phyloP scores from a whole-genome alignment of 2,329 filamentous ascomycete species.

The Coniochaeta hoffmannii region DNA sequence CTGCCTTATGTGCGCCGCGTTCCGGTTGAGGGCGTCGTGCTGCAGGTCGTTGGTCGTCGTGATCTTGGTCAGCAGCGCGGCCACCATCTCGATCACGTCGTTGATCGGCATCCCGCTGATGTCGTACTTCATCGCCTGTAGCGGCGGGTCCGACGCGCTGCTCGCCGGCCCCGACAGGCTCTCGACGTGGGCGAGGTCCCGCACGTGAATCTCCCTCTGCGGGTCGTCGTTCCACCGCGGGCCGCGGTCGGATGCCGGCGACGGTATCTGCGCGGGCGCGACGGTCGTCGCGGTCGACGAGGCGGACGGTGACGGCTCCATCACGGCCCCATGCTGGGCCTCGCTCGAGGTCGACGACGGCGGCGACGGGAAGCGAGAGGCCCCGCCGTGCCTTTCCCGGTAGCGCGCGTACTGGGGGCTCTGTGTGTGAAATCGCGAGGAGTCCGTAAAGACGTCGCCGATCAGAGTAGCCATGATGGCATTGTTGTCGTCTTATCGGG shows the following conservation, averaged over 20 bases:
- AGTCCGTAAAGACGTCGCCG: constrained; percentile 67
- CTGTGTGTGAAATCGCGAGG: constrained; percentile 55
- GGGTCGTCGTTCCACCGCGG: constrained; percentile 17
- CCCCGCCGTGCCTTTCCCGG: constrained; percentile 24
- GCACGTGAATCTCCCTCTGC: constrained; percentile 64
- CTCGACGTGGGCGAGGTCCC: constrained; percentile 85
- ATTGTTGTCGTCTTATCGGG: constrained; percentile 6
- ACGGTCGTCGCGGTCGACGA: constrained; percentile 16
- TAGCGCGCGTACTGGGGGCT: constrained; percentile 25
- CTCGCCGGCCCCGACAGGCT: constrained; percentile 68
- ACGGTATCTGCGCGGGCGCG: constrained; percentile 20
- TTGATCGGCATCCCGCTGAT: constrained; percentile 96
- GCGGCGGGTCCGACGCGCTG: constrained; percentile 38
- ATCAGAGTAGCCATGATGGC: constrained; percentile 58
- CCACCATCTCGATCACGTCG: constrained; percentile 98
- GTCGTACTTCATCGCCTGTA: constrained; percentile 67
- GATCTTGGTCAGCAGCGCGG: constrained; percentile 91
- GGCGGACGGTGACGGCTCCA: constrained; percentile 17
- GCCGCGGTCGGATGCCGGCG: constrained; percentile 25
- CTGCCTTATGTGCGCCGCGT: constrained; percentile 50
- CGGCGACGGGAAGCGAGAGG: constrained; percentile 45
- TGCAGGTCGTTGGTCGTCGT: constrained; percentile 93
- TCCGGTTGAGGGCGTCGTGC: constrained; percentile 82
- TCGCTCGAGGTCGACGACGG: constrained; percentile 43
- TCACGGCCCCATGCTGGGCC: constrained; percentile 19